A percentile compares a stretch with the other conserved stretches of the same genome.
Conservation (phyloP, 345 rosid genomes). For the Leavenworthia alabamica region DNA sequence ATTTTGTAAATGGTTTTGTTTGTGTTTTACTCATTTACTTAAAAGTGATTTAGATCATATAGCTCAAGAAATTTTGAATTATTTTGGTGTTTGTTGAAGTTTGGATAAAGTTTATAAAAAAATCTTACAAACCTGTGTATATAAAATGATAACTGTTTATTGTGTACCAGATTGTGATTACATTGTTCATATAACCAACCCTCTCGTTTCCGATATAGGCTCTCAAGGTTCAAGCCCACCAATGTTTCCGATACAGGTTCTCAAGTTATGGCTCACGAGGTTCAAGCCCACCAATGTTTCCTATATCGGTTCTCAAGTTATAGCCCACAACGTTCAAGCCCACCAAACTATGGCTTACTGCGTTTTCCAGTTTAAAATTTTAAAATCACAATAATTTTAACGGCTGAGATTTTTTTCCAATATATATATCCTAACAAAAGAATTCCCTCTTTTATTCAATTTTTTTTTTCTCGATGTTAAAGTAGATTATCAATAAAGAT, state of each 20-base stretch:
- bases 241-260: no score
- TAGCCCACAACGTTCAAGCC: no score
- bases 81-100: slow-evolving; percentile 11
- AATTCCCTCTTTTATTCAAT: background rate
- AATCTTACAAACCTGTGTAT: slow-evolving; percentile 7
- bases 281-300: no score
- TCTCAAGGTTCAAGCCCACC: no score
- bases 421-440: background rate
- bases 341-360: no score
- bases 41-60: slow-evolving; percentile 14
- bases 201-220: no score
- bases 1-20: slow-evolving; percentile 26
- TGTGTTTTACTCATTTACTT: background rate
- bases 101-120: background rate
- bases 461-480: slow-evolving; percentile 3
- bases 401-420: no score
- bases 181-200: no score
- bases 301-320: no score
- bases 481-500: slow-evolving; percentile 20
- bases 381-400: no score
- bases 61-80: slow-evolving; percentile 20
- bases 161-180: background rate
- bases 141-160: slow-evolving; percentile 9
- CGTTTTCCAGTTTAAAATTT: no score
- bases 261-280: no score